Conservation (phyloP, 129 eudicot genomes). For the Flaveria sonorensis region DNA sequence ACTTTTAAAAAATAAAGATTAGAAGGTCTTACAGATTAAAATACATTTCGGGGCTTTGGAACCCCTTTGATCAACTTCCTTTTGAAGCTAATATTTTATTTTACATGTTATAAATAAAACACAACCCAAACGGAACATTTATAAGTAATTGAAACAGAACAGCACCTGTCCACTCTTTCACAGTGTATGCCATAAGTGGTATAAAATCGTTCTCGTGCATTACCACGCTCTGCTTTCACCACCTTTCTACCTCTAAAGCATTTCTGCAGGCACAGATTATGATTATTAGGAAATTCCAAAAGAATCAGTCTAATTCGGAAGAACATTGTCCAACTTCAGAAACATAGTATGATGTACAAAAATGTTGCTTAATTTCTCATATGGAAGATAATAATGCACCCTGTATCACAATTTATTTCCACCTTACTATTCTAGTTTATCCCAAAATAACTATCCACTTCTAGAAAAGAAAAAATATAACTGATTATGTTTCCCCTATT, state of each 20-base stretch:
- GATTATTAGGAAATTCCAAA: not conserved
- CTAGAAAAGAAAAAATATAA: too few relatives aligned
- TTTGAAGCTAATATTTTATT: too few relatives aligned
- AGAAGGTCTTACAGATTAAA: too few relatives aligned
- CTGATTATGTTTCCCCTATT: too few relatives aligned
- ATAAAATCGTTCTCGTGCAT: slow-evolving; percentile 66
- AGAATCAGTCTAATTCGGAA: not conserved
- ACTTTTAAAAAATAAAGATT: too few relatives aligned
- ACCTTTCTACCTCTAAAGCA: slow-evolving; percentile 90
- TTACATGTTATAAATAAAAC: not conserved
- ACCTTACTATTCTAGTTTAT: too few relatives aligned
- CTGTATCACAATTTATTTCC: too few relatives aligned
- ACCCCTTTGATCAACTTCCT: too few relatives aligned
- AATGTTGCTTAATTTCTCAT: not conserved
- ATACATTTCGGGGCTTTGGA: too few relatives aligned
- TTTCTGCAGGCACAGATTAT: slow-evolving; percentile 52
- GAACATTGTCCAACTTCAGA: not conserved
- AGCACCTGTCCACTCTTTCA: slow-evolving; percentile 70
- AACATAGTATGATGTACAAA: slow-evolving; percentile 8
- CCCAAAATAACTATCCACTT: too few relatives aligned
- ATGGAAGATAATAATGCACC: not conserved
- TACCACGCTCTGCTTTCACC: slow-evolving; percentile 67
- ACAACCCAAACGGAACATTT: not conserved
- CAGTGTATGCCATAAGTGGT: slow-evolving; percentile 66
- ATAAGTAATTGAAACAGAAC: not conserved